These are phyloP conservation scores for Paramecium tetraurelia DNA, from an alignment of 73 alveolate species.

Conservation along the genomic window DNA sequence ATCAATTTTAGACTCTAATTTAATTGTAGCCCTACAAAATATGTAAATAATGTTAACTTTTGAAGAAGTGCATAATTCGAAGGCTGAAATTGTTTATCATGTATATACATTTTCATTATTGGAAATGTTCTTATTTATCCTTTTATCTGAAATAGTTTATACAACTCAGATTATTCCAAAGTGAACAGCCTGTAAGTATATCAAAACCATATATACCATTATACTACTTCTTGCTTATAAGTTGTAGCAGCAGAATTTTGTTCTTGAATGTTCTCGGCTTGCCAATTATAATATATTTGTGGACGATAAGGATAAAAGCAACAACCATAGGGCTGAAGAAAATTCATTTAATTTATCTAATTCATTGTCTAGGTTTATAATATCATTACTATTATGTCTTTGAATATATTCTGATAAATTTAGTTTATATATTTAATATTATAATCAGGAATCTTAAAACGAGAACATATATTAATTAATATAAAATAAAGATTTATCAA, in stretches of 20 bases:
- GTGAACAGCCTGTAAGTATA: neutral
- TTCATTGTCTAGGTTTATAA: neutral
- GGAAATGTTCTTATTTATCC: slow-evolving; percentile 20
- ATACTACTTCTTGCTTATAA: neutral
- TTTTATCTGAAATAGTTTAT: slow-evolving; percentile 1
- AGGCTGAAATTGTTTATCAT: neutral
- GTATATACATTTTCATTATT: neutral
- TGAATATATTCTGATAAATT: neutral
- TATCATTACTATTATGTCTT: neutral
- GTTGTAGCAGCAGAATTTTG: neutral
- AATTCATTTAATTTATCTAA: neutral
- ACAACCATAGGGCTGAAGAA: neutral
- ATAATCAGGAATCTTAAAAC: neutral
- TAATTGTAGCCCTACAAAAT: neutral
- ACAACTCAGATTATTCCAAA: neutral
- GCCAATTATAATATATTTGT: neutral
- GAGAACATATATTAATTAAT: neutral
- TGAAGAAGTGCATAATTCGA: slow-evolving; percentile 1
- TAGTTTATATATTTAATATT: neutral
- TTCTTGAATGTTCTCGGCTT: neutral
- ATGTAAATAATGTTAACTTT: neutral
- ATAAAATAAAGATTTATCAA: neutral
- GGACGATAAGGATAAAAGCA: slow-evolving; percentile 17
- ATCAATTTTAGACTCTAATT: neutral
- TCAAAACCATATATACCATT: neutral